Evolutionary conservation across 768 basidiomycete genomes (phyloP).

Genomic region (Lactifluus volemus): DNA sequence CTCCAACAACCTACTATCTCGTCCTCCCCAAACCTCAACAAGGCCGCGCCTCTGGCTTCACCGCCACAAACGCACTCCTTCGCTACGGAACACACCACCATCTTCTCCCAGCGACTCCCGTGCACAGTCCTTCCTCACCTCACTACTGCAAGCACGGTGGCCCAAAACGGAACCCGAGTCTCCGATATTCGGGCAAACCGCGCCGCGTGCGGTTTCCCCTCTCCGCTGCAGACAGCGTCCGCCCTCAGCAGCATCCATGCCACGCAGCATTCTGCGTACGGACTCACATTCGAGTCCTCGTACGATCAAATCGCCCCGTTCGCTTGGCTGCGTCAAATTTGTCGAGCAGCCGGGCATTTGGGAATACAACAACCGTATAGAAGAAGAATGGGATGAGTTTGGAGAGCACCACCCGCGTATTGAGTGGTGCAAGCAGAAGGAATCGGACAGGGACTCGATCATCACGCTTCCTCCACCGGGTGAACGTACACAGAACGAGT

Average conservation of each 20-base stretch:
- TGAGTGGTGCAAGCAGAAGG: slow-evolving; percentile 7
- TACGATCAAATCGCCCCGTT: slow-evolving; percentile 9
- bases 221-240: slow-evolving; percentile 16
- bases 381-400: neutral
- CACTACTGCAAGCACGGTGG: slow-evolving; percentile 19
- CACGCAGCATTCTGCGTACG: slow-evolving; percentile 20
- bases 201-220: slow-evolving; percentile 19
- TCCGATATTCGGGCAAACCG: slow-evolving; percentile 21
- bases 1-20: slow-evolving; percentile 16
- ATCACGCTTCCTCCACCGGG: slow-evolving; percentile 23
- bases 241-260: slow-evolving; percentile 12
- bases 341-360: slow-evolving; percentile 13
- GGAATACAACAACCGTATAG: slow-evolving; percentile 10
- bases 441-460: slow-evolving; percentile 14
- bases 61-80: slow-evolving; percentile 33
- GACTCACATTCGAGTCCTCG: slow-evolving; percentile 12
- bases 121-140: slow-evolving; percentile 17
- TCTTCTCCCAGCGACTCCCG: slow-evolving; percentile 14
- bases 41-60: slow-evolving; percentile 40
- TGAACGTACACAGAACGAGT: slow-evolving; percentile 16
- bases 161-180: slow-evolving; percentile 18
- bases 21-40: slow-evolving; percentile 23
- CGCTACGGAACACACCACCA: slow-evolving; percentile 11
- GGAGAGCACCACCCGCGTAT: neutral
- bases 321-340: slow-evolving; percentile 20